Base-by-base conservation (phyloP, 1,284 basidiomycete genomes). In the Ganoderma resinaceum region DNA sequence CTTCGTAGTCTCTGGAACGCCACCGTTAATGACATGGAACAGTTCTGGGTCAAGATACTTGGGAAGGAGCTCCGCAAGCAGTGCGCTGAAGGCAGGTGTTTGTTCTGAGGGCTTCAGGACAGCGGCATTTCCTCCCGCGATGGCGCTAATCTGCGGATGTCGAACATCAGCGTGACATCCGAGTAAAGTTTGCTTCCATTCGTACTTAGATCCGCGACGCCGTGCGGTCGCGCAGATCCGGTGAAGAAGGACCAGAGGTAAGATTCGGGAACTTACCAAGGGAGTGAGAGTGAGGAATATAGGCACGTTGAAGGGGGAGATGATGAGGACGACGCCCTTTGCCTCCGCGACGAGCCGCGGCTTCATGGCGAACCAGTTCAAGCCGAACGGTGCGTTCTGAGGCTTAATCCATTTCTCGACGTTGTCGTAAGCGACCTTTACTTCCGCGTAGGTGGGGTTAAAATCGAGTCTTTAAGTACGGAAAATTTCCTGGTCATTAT, bases 41-140 rank as follows among this genome's bases (percentile, higher is more conserved):
- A 92, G 81, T 61, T 92, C 89, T 0, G 84, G 81, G 79, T 97
- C 96, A 70, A 98, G 78, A 77, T 98, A 97, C 76, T 93, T 90
- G 4, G 90, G 89, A 20, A 95, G 68, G 3, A 97, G 87, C 74
- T 94, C 90, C 0, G 91, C 86, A 18, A 96, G 78, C 12, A 97
- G 83, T 31, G 87, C 81, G 29, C 90, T 89, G 2, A 86, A 85
- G 9, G 90, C 85, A 0, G 91, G 87, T 0, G 90, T 84, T n/a
- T 91, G 82, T 78, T 98, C 96, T 0, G 95, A 94, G 0, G 93
- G 92, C 80, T 97, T 97, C 74, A 96, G 66, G 1, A 92, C 82
- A 3, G 87, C 88, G 0, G 91, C 86, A 76, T 91, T 92, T 0
- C 95, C 95, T 16, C 95, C 93, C 0, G 95, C 91, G 46, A 96